Percentiles rank a stretch among this genome's conserved stretches.
These are phyloP conservation scores for Cantharellus anzutake DNA, from an alignment of 768 basidiomycete genomes.

Conservation along the genomic window DNA sequence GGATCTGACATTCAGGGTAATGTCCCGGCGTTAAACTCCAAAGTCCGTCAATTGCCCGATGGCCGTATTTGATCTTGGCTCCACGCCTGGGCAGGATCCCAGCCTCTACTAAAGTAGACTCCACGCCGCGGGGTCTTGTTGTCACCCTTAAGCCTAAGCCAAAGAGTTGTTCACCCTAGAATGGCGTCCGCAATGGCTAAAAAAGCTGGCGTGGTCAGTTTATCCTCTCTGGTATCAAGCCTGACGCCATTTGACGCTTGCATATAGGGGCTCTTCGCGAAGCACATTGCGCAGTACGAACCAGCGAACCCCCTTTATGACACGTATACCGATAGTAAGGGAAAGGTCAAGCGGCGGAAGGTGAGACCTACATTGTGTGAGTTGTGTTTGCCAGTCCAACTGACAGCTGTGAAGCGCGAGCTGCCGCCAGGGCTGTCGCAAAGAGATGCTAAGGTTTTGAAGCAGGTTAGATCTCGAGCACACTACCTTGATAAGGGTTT, in stretches of 20 bases:
- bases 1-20: too few species aligned
- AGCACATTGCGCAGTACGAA: constrained; percentile 43
- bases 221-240: neutral
- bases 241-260: neutral
- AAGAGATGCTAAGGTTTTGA: constrained; percentile 56
- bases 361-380: constrained; percentile 19
- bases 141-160: too few species aligned
- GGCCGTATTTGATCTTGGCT: too few species aligned
- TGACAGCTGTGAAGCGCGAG: constrained; percentile 28
- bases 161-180: too few species aligned
- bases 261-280: constrained; percentile 32
- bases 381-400: neutral
- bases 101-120: too few species aligned
- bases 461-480: constrained; percentile 38
- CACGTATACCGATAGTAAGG: constrained; percentile 32
- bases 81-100: too few species aligned
- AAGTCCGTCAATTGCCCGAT: too few species aligned
- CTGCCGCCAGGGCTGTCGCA: constrained; percentile 57
- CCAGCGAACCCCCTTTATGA: constrained; percentile 66
- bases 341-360: constrained; percentile 37
- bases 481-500: constrained; percentile 73
- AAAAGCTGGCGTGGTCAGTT: neutral
- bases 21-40: too few species aligned
- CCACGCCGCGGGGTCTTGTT: too few species aligned
- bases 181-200: neutral